Conservation (phyloP, 176 grass and related monocot species). For the Olyra latifolia region DNA sequence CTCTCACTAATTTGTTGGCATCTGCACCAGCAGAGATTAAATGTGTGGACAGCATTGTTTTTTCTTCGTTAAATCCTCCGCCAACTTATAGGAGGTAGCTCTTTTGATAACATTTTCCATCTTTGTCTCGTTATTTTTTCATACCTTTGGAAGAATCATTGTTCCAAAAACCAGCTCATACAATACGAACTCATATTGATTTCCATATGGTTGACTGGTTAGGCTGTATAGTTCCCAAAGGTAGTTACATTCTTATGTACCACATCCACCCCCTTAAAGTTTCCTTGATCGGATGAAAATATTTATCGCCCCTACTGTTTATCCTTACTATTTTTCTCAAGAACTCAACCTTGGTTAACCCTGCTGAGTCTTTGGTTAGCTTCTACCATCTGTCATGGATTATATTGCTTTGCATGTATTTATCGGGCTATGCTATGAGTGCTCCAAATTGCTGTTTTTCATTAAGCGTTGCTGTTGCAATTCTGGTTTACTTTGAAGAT, state of each 20-base stretch:
- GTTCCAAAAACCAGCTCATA: conserved; percentile 2
- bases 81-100: conserved; percentile 87
- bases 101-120: neutral
- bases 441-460: neutral
- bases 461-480: neutral
- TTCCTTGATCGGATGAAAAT: neutral
- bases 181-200: neutral
- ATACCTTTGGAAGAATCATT: neutral
- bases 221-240: neutral
- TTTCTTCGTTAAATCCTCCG: conserved; percentile 97
- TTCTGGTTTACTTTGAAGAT: neutral
- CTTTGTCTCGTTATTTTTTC: neutral
- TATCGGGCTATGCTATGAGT: neutral
- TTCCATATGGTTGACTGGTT: neutral
- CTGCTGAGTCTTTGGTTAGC: neutral
- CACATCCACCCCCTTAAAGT: neutral
- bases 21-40: conserved; percentile 67
- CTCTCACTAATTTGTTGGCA: conserved; percentile 60
- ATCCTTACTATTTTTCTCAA: neutral
- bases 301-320: neutral
- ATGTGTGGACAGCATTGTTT: conserved; percentile 79
- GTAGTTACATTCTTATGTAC: neutral
- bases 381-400: neutral
- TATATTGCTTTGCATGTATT: conserved; percentile 13
- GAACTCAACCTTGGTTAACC: neutral